These are phyloP conservation scores for Pleurotus giganteus DNA, from an alignment of 768 basidiomycete species.

Conservation along the genomic window DNA sequence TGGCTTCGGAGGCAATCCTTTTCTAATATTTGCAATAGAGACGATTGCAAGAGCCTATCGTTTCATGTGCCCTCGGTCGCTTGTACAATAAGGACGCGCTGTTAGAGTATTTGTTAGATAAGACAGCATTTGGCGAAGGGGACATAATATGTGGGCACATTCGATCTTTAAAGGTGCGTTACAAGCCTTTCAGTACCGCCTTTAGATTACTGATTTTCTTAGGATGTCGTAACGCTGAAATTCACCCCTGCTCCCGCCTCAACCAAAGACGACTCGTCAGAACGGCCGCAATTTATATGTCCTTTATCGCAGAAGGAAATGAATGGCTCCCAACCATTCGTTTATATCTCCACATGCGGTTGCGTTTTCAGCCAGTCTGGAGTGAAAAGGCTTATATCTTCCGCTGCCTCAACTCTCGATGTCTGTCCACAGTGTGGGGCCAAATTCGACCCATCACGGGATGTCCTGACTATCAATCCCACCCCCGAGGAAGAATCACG, in stretches of 20 bases:
- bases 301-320: constrained; percentile 92
- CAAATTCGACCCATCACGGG: constrained; percentile 57
- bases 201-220: not conserved
- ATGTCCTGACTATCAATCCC: constrained; percentile 71
- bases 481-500: constrained; percentile 59
- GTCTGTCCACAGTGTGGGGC: constrained; percentile 77
- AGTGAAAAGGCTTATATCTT: constrained; percentile 59
- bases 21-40: constrained; percentile 40
- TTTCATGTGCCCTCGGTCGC: constrained; percentile 89
- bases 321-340: constrained; percentile 87
- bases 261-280: constrained; percentile 36
- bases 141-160: constrained; percentile 92
- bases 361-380: constrained; percentile 90
- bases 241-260: constrained; percentile 55
- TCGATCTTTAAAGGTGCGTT: constrained; percentile 78
- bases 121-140: constrained; percentile 84
- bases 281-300: constrained; percentile 77
- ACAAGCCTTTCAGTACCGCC: not conserved
- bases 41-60: constrained; percentile 85
- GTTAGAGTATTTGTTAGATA: constrained; percentile 86
- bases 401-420: constrained; percentile 38
- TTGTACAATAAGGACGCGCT: constrained; percentile 96
- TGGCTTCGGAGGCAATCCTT: not conserved
- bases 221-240: constrained; percentile 91
- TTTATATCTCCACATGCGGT: constrained; percentile 83